A percentile compares a stretch with the other conserved stretches of the same genome.
Conservation (phyloP, 1,139 yeast genomes). For the Saccharomyces hybrid region DNA sequence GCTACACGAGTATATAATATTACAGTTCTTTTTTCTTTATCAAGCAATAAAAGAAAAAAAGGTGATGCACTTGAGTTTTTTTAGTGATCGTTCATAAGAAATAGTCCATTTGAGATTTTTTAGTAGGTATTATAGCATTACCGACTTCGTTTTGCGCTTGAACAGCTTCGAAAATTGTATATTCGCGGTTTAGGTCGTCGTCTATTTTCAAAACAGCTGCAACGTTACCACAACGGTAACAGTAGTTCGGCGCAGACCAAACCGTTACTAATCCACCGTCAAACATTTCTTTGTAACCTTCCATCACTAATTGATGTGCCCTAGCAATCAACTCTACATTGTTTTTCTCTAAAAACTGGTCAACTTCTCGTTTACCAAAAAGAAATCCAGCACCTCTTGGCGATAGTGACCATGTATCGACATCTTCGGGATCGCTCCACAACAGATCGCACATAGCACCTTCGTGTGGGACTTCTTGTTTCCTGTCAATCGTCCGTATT, state of each 20-base stretch:
- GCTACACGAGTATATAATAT: background rate
- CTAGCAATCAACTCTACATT: conserved; percentile 83
- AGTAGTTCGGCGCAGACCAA: conserved; percentile 91
- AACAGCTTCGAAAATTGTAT: conserved; percentile 83
- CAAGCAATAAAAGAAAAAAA: background rate
- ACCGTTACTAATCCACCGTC: conserved; percentile 84
- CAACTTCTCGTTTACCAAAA: conserved; percentile 81
- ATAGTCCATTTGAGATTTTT: conserved; percentile 33
- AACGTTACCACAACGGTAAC: conserved; percentile 91
- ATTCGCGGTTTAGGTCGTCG: conserved; percentile 60
- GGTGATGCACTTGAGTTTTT: background rate
- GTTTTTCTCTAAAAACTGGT: conserved; percentile 71
- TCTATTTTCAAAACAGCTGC: conserved; percentile 82
- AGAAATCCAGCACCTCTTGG: conserved; percentile 98
- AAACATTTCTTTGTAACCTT: conserved; percentile 85
- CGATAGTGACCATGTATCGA: conserved; percentile 93
- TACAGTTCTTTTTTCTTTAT: background rate
- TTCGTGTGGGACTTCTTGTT: conserved; percentile 97
- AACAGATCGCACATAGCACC: conserved; percentile 97
- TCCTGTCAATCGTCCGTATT: conserved; percentile 76
- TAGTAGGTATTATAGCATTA: conserved; percentile 31
- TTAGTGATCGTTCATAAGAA: conserved; percentile 18
- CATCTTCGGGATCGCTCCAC: conserved; percentile 97
- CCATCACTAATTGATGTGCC: conserved; percentile 98
- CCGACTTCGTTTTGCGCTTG: conserved; percentile 32